Conservation (phyloP, 192 early-diverging fungal genomes). For the Chytriomyces hyalinus region DNA sequence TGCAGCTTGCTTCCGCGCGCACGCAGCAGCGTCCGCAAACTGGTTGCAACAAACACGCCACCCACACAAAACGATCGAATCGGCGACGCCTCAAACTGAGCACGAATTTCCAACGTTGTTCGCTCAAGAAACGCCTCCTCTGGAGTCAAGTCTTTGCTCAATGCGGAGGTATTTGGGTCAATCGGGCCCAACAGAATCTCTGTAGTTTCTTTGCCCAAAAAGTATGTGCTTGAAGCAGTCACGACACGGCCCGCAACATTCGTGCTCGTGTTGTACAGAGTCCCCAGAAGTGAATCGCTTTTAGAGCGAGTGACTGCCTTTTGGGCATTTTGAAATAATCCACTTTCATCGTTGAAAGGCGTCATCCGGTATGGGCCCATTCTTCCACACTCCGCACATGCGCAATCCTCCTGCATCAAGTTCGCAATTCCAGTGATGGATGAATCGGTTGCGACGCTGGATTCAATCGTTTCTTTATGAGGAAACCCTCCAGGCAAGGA, state of each 20-base stretch:
- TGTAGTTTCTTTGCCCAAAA: constrained; percentile 42
- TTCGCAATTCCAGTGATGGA: constrained; percentile 21
- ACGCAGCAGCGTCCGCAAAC: constrained; percentile 41
- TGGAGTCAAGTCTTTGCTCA: constrained; percentile 11
- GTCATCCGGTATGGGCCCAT: constrained; percentile 12
- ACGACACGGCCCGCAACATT: constrained; percentile 30
- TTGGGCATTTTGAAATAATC: neutral
- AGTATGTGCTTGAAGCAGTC: constrained; percentile 34
- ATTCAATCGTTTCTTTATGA: constrained; percentile 9
- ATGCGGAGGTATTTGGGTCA: constrained; percentile 2
- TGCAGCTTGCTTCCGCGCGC: constrained; percentile 29
- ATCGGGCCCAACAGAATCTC: constrained; percentile 29
- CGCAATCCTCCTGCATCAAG: neutral
- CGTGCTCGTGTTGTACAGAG: constrained; percentile 19
- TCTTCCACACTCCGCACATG: constrained; percentile 15
- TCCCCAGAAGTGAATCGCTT: constrained; percentile 13
- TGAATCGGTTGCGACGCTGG: constrained; percentile 22
- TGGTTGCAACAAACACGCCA: constrained; percentile 43
- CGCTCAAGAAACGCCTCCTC: constrained; percentile 20
- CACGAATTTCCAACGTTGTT: constrained; percentile 21
- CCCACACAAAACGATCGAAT: constrained; percentile 43
- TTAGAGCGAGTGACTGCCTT: neutral
- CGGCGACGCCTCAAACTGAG: neutral
- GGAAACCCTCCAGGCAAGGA: constrained; percentile 34
- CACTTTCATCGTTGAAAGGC: constrained; percentile 23